phyloP scores from a whole-genome alignment of 1,284 basidiomycete genomes.

The Rhodotorula sp. region DNA sequence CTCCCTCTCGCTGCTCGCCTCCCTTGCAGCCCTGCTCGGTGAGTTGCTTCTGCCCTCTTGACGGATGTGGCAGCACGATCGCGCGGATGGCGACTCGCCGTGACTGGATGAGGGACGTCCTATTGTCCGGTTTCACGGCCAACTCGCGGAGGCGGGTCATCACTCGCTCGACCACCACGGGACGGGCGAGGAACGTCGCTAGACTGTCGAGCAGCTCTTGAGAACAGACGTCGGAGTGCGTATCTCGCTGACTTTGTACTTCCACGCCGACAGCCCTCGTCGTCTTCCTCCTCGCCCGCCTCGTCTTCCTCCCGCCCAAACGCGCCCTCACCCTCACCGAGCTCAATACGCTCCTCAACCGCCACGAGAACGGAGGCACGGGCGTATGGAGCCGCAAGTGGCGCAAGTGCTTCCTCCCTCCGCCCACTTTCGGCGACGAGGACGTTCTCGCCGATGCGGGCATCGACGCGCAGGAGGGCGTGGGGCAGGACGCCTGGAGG shows the following conservation, averaged over 20 bases:
- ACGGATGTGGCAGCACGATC: too few relatives aligned
- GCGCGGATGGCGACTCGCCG: too few relatives aligned
- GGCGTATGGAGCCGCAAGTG: slow-evolving; percentile 17
- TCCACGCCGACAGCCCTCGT: background rate
- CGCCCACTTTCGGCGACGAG: slow-evolving; percentile 20
- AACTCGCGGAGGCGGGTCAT: too few relatives aligned
- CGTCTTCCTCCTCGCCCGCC: slow-evolving; percentile 9
- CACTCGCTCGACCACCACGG: too few relatives aligned
- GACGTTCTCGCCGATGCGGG: slow-evolving; percentile 8
- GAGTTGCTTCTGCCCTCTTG: background rate
- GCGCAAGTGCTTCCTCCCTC: slow-evolving; percentile 8
- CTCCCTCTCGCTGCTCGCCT: background rate
- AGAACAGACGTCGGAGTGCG: background rate
- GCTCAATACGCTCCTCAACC: slow-evolving; percentile 26
- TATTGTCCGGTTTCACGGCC: too few relatives aligned
- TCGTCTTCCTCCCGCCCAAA: slow-evolving; percentile 12
- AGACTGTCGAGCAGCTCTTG: too few relatives aligned
- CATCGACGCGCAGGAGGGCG: background rate
- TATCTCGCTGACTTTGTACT: background rate
- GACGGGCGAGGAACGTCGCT: too few relatives aligned
- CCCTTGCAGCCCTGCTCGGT: background rate
- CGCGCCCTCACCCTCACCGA: slow-evolving; percentile 25
- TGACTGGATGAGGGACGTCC: too few relatives aligned
- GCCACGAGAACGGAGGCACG: slow-evolving; percentile 32
- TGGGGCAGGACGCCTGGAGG: background rate